Base-by-base conservation (phyloP, 2,329 filamentous ascomycete species). In the Aspergillus viridinutans region DNA sequence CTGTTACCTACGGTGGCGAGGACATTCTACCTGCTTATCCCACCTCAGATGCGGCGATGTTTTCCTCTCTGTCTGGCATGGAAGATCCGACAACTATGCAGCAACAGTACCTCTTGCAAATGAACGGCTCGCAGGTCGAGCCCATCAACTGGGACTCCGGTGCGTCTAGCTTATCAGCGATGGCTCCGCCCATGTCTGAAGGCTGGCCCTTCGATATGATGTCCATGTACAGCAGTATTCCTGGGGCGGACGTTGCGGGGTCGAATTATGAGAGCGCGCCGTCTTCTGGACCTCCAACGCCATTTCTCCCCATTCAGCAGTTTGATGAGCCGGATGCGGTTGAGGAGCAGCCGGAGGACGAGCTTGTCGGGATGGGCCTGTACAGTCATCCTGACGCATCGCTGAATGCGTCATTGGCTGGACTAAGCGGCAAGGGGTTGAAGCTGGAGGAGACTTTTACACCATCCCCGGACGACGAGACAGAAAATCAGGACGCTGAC, bases 281-380 rank as follows among this genome's bases (percentile, higher is more conserved):
- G 12, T 74, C 72, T 1, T 69, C 70, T 32, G 70, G 69, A 3
- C 71, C 73, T 10, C 67, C 72, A 1, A 76, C 74, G 1, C 74
- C 74, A 7, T 68, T 75, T 38, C 66, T 74, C 17, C 70, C 73
- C n/a, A 70, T 70, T 38, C 72, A 73, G 52, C 66, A 70, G 25
- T 67, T 69, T n/a, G 65, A 69, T 1, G 56, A 66, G 32, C 32
- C 32, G 32, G 32, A 23, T 61, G 57, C 82, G 32, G 80, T 84
- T 42, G 78, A 83, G 50, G 84, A 85, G 28, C 70, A 80, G 26
- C 78, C 82, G 14, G 87, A 85, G 40, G 89, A 92, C 66, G 87
- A 91, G 58, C 80, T 93, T 1, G 81, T 92, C n/a, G 90, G 90
- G 21, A 87, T 94, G 83, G 90, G 90, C 0, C 81, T 94, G 0